phyloP scores from a whole-genome alignment of 495 filamentous ascomycete genomes.

The Aspergillus asperescens region DNA sequence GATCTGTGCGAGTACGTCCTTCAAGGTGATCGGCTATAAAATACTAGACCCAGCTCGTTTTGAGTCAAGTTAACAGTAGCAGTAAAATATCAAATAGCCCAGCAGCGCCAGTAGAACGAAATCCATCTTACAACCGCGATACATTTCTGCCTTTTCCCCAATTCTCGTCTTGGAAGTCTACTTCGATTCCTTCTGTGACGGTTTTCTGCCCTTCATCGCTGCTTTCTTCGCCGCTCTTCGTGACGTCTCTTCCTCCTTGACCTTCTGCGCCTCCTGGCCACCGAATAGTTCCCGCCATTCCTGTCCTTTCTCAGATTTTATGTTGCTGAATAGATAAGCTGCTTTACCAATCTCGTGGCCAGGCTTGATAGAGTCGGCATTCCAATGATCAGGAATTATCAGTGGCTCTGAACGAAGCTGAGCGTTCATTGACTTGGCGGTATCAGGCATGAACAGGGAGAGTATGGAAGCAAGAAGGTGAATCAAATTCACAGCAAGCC shows the following conservation, averaged over 20 bases:
- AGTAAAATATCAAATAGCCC: too few species aligned
- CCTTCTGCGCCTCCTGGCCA: constrained; percentile 65
- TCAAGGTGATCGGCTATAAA: too few species aligned
- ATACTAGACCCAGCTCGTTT: too few species aligned
- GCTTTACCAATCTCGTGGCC: constrained; percentile 81
- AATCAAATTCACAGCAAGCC: constrained; percentile 71
- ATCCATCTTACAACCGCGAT: too few species aligned
- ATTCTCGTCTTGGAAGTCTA: too few species aligned
- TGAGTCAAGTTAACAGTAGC: too few species aligned
- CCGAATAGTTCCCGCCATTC: constrained; percentile 80
- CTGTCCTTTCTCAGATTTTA: constrained; percentile 70
- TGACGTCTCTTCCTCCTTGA: too few species aligned
- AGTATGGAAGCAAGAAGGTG: constrained; percentile 69
- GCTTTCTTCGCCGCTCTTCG: too few species aligned
- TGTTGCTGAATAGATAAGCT: constrained; percentile 69
- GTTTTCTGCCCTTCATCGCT: too few species aligned
- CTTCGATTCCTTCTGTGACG: too few species aligned
- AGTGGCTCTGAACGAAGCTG: constrained; percentile 62
- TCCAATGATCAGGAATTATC: constrained; percentile 61
- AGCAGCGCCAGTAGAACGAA: too few species aligned
- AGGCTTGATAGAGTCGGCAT: constrained; percentile 51
- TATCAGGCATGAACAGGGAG: constrained; percentile 77
- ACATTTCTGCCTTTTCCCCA: too few species aligned
- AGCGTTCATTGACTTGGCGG: constrained; percentile 60
- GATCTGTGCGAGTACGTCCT: neutral